Conservation (phyloP, 805 yeast species). For the Ogataea siamensis region DNA sequence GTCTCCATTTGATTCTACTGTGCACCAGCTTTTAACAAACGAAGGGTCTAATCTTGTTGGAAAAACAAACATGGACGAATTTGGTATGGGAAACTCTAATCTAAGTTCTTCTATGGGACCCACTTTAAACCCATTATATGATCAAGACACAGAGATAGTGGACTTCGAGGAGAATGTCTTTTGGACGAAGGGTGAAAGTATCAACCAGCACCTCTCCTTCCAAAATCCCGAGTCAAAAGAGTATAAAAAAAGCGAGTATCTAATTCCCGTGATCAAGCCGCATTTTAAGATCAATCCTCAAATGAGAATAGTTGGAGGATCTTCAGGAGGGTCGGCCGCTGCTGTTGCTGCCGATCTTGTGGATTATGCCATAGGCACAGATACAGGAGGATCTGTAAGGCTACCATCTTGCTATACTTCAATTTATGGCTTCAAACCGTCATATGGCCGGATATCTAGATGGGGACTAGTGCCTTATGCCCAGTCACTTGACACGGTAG, state of each 20-base stretch:
- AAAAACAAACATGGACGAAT: conserved; percentile 91
- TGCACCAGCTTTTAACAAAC: conserved; percentile 48
- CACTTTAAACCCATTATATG: conserved; percentile 49
- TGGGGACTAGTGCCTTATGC: conserved; percentile 94
- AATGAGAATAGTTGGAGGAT: conserved; percentile 72
- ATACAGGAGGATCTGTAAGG: conserved; percentile 96
- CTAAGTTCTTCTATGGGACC: conserved; percentile 56
- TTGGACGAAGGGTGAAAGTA: conserved; percentile 23
- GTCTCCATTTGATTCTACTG: conserved; percentile 84
- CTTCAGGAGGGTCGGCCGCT: conserved; percentile 96
- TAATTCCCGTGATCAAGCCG: conserved; percentile 18
- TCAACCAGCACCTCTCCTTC: conserved; percentile 38
- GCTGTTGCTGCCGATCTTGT: conserved; percentile 73
- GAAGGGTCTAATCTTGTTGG: conserved; percentile 62
- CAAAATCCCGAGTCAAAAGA: conserved; percentile 31
- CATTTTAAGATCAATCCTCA: conserved; percentile 20
- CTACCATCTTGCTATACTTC: conserved; percentile 89
- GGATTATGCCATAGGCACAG: conserved; percentile 86
- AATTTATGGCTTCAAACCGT: conserved; percentile 84
- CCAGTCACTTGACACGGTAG: conserved; percentile 93
- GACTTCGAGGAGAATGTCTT: conserved; percentile 25
- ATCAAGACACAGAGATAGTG: conserved; percentile 22
- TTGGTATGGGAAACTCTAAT: conserved; percentile 91
- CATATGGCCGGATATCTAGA: conserved; percentile 88
- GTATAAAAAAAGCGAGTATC: conserved; percentile 14